Evolutionary conservation across 768 basidiomycete species (phyloP).

Genomic region (Saitozyma podzolica): DNA sequence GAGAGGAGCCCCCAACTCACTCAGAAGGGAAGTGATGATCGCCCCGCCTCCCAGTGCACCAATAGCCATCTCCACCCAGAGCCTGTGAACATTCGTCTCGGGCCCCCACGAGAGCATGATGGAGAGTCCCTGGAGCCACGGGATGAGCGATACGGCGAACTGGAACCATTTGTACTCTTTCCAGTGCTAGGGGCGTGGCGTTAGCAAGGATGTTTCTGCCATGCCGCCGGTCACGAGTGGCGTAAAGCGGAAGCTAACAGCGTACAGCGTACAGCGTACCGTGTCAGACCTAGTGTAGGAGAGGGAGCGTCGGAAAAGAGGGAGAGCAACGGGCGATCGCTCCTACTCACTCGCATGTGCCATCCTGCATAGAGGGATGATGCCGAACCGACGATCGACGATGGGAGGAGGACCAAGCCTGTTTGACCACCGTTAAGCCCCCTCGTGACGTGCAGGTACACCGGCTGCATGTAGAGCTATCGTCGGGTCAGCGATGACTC

Average conservation of each 20-base stretch:
- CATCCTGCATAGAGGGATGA: slow-evolving; percentile 42
- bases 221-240: too few species aligned
- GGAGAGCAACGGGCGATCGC: neutral
- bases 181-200: slow-evolving; percentile 18
- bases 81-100: slow-evolving; percentile 18
- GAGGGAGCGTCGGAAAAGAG: neutral
- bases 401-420: slow-evolving; percentile 33
- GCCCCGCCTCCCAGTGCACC: slow-evolving; percentile 31
- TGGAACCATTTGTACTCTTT: slow-evolving; percentile 45
- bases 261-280: too few species aligned
- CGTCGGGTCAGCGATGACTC: neutral
- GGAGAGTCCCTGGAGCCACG: slow-evolving; percentile 32
- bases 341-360: slow-evolving; percentile 35
- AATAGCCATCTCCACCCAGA: slow-evolving; percentile 41
- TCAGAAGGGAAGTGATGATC: slow-evolving; percentile 31
- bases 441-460: slow-evolving; percentile 42
- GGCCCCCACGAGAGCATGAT: slow-evolving; percentile 32
- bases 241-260: neutral
- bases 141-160: slow-evolving; percentile 24
- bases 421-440: slow-evolving; percentile 36
- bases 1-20: slow-evolving; percentile 2
- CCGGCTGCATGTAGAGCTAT: slow-evolving; percentile 42
- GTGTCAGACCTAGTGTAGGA: neutral
- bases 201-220: neutral
- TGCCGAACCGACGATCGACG: slow-evolving; percentile 32